A percentile compares a stretch with the other conserved stretches of the same genome.
Evolutionary conservation across 2,329 filamentous ascomycete species (phyloP).

Genomic region (Sclerotinia sclerotiorum): DNA sequence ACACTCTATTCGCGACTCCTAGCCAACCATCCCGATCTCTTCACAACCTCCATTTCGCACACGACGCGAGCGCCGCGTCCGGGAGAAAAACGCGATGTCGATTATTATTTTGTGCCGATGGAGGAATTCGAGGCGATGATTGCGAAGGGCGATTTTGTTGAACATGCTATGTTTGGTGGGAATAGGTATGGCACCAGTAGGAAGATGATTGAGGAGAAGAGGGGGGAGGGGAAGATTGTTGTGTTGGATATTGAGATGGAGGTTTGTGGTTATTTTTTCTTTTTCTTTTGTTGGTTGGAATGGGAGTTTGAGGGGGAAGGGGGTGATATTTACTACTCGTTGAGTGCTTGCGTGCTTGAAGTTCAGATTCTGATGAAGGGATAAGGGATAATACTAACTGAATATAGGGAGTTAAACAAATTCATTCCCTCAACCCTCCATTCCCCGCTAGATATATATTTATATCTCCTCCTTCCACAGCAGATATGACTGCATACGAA

Average conservation of each 20-base stretch:
- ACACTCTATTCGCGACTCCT: slow-evolving; percentile 75
- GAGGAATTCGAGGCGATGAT: slow-evolving; percentile 68
- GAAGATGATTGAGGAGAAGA: slow-evolving; percentile 69
- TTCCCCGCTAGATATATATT: slow-evolving; percentile 76
- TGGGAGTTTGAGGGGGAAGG: no score
- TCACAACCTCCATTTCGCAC: slow-evolving; percentile 64
- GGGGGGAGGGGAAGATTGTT: slow-evolving; percentile 69
- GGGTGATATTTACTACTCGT: neutral
- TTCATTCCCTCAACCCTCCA: slow-evolving; percentile 54
- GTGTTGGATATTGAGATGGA: slow-evolving; percentile 98
- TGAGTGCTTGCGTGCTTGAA: neutral
- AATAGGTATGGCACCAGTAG: slow-evolving; percentile 88
- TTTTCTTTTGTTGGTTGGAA: no score
- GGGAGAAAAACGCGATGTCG: slow-evolving; percentile 71
- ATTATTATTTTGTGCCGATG: slow-evolving; percentile 77
- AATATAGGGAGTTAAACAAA: slow-evolving; percentile 79
- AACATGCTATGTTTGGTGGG: slow-evolving; percentile 78
- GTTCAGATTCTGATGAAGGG: neutral
- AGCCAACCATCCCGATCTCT: slow-evolving; percentile 54
- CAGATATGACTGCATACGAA: slow-evolving; percentile 46
- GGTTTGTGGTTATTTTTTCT: slow-evolving; percentile 46
- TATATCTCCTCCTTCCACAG: slow-evolving; percentile 69
- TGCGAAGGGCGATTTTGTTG: slow-evolving; percentile 72
- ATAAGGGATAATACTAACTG: neutral
- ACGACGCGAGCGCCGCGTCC: slow-evolving; percentile 77